These are phyloP conservation scores for Lasiodiplodia citricola DNA, from an alignment of 2,329 filamentous ascomycete genomes.

Conservation along the genomic window DNA sequence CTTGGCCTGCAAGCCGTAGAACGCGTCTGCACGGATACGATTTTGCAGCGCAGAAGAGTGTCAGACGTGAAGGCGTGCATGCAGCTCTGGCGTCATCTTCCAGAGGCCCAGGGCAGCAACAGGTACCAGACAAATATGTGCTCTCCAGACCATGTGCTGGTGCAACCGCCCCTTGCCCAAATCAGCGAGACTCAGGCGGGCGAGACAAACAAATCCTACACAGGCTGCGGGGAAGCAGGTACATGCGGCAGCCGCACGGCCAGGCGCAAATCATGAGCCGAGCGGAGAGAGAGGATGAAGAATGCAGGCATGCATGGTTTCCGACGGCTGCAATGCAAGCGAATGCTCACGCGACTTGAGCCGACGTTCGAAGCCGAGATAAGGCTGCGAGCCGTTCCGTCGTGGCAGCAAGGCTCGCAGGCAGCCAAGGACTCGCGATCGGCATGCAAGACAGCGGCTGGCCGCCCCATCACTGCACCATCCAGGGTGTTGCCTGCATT, in stretches of 20 bases:
- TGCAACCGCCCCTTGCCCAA: constrained; percentile 5
- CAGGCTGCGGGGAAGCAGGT: constrained; percentile 22
- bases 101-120: background rate
- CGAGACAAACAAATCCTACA: constrained; percentile 14
- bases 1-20: constrained; percentile 6
- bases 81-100: constrained; percentile 15
- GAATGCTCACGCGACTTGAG: constrained; percentile 5
- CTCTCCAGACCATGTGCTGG: constrained; percentile 18
- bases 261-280: background rate
- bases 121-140: constrained; percentile 21
- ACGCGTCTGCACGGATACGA: constrained; percentile 8
- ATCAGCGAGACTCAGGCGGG: background rate
- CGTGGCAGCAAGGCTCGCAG: constrained; percentile 8
- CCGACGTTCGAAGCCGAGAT: constrained; percentile 19
- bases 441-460: constrained; percentile 21
- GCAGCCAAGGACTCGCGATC: constrained; percentile 9
- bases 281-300: background rate
- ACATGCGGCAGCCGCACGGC: constrained; percentile 5
- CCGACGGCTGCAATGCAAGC: constrained; percentile 20
- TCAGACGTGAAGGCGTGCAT: constrained; percentile 16
- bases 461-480: constrained; percentile 13
- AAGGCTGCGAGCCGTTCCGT: constrained; percentile 25
- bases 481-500: constrained; percentile 6
- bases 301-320: constrained; percentile 12
- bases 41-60: constrained; percentile 14